Conservation (phyloP, 768 basidiomycete genomes). For the Hygrophorus russula region DNA sequence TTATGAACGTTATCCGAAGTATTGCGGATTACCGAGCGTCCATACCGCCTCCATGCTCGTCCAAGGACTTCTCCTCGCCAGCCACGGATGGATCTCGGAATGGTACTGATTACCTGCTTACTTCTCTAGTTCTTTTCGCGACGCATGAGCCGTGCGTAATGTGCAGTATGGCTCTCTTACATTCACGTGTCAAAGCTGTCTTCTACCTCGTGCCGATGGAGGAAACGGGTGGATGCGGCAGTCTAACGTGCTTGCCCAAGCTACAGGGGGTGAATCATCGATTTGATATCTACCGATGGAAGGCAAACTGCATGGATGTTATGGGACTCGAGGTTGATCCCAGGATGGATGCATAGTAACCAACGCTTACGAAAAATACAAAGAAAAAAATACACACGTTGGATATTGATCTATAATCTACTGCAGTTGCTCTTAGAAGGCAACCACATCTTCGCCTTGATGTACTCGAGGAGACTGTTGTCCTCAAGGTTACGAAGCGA, state of each 20-base stretch:
- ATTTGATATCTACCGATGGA: slow-evolving; percentile 68
- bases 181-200: slow-evolving; percentile 87
- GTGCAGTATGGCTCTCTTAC: slow-evolving; percentile 94
- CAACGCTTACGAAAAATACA: not conserved
- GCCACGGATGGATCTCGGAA: slow-evolving; percentile 27
- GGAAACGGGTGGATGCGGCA: slow-evolving; percentile 80
- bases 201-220: slow-evolving; percentile 64
- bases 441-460: slow-evolving; percentile 47
- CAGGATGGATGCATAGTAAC: slow-evolving; percentile 6
- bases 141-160: slow-evolving; percentile 97
- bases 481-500: slow-evolving; percentile 39
- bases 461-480: slow-evolving; percentile 33
- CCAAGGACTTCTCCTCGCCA: not conserved
- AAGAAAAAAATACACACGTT: not conserved
- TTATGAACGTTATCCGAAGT: slow-evolving; percentile 61
- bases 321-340: slow-evolving; percentile 3
- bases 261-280: slow-evolving; percentile 87
- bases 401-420: slow-evolving; percentile 6
- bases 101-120: slow-evolving; percentile 81
- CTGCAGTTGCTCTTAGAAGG: slow-evolving; percentile 19
- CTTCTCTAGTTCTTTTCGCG: slow-evolving; percentile 71
- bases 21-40: slow-evolving; percentile 46
- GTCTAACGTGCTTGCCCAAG: slow-evolving; percentile 61
- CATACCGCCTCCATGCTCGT: not conserved
- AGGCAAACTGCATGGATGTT: slow-evolving; percentile 10